Evolutionary conservation across 2,329 filamentous ascomycete species (phyloP), one percentile per base, ranked within the genome.

Genomic region (Fusarium decemcellulare): DNA sequence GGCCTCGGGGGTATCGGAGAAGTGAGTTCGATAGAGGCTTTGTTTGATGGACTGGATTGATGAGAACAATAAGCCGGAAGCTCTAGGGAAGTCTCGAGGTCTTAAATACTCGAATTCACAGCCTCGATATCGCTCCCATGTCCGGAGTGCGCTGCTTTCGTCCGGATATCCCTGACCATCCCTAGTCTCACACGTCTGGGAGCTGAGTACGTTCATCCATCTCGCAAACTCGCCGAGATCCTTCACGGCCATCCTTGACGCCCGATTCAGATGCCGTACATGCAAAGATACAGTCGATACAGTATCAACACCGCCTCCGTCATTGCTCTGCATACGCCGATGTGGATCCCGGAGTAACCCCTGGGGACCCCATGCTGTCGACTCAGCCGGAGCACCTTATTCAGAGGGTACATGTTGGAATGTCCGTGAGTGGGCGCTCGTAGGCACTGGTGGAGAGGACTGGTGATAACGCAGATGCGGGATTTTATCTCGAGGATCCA

Each of bases 401-500:
- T 48, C 16, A 57, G 57, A 67, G 63, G 57, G 55, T 47, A 42
- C 61, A 60, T 69, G 59, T 60, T 57, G 55, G 16, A 44, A 37
- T 36, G 48, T 23, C 30, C 48, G 48, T 34, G 58, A 65, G 72
- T 72, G 70, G 71, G 60, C 37, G 48, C 43, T 29, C 59, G 73
- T 72, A 71, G 73, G 61, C 37, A 52, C 43, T 27, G 61, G 74
- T 72, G 72, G 73, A 71, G 63, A 72, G 66, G 44, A 23, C 47
- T 66, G 44, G 60, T 67, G 72, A 77, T 75, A 74, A 75, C 68
- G 59, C 63, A 59, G 46, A 64, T 76, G 75, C 74, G 76, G 71
- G 68, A 78, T 78, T 77, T 74, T 74, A 69, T 70, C 72, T 56
- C 40, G 57, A 53, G 64, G 63, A n/a, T 71, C 74, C 69, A 76